These are phyloP conservation scores for Mycena sp. DNA, from an alignment of 1,284 basidiomycete genomes.

Conservation along the genomic window DNA sequence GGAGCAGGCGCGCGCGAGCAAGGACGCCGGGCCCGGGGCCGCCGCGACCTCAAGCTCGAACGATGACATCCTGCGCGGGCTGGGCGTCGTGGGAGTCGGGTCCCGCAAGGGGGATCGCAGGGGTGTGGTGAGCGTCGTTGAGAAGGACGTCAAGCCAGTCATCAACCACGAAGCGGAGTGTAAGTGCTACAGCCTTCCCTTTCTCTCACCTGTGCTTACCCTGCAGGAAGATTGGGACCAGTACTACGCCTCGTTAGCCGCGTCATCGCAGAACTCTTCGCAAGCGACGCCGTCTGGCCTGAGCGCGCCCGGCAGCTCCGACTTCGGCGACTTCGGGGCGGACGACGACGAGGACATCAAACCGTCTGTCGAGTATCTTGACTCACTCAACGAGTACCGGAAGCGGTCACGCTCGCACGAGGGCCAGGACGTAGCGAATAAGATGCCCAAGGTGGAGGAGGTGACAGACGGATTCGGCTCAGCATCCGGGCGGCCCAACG, in stretches of 20 bases:
- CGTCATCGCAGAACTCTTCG: conserved; percentile 67
- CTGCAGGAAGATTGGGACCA: conserved; percentile 71
- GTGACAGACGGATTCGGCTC: neutral
- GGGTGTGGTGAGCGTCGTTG: conserved; percentile 40
- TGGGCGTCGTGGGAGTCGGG: conserved; percentile 61
- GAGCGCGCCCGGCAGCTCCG: conserved; percentile 55
- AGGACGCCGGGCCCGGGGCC: conserved; percentile 20
- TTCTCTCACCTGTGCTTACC: conserved; percentile 2
- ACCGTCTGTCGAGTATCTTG: conserved; percentile 68
- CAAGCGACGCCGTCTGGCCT: conserved; percentile 65
- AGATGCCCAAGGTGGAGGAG: conserved; percentile 18
- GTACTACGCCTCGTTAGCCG: conserved; percentile 79
- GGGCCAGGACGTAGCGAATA: conserved; percentile 22
- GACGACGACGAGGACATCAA: conserved; percentile 78
- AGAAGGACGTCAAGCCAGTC: conserved; percentile 67
- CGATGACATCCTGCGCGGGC: conserved; percentile 74
- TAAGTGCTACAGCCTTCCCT: conserved; percentile 46
- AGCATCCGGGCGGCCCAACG: conserved; percentile 27
- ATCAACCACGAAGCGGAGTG: conserved; percentile 70
- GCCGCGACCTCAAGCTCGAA: conserved; percentile 53
- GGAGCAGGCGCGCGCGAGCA: conserved; percentile 57
- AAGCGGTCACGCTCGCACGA: conserved; percentile 71
- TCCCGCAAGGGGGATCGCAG: conserved; percentile 36
- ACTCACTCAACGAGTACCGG: conserved; percentile 71
- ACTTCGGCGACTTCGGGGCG: conserved; percentile 52